phyloP scores from a whole-genome alignment of 768 basidiomycete species.

The Podaxis sp. region DNA sequence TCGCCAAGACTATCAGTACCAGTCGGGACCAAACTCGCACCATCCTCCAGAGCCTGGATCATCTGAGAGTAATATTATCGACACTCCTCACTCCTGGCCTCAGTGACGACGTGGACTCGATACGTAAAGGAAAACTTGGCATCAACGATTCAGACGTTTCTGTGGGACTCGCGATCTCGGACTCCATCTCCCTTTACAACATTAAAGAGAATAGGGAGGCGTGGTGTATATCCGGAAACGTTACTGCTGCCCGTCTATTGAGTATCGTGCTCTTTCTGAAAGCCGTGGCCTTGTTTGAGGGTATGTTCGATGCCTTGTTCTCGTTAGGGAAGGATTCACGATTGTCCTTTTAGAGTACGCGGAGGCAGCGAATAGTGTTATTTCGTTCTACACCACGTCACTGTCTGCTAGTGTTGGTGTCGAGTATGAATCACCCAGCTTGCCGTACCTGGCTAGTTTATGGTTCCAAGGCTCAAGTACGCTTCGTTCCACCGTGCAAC shows the following conservation, averaged over 20 bases:
- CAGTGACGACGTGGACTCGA: slow-evolving; percentile 65
- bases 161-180: slow-evolving; percentile 53
- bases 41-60: slow-evolving; percentile 47
- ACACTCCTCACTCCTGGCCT: slow-evolving; percentile 67
- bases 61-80: slow-evolving; percentile 61
- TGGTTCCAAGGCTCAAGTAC: slow-evolving; percentile 79
- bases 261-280: slow-evolving; percentile 67
- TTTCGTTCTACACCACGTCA: slow-evolving; percentile 78
- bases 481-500: slow-evolving; percentile 16
- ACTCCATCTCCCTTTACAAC: slow-evolving; percentile 40
- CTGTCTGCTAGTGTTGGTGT: slow-evolving; percentile 60
- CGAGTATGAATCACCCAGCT: slow-evolving; percentile 62
- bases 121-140: slow-evolving; percentile 60
- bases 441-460: slow-evolving; percentile 67
- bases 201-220: slow-evolving; percentile 34
- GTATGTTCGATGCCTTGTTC: slow-evolving; percentile 26
- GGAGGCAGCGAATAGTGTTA: slow-evolving; percentile 68
- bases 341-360: slow-evolving; percentile 54
- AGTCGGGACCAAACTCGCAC: slow-evolving; percentile 38
- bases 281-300: slow-evolving; percentile 71
- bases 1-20: slow-evolving; percentile 52
- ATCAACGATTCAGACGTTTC: slow-evolving; percentile 35
- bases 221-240: slow-evolving; percentile 74
- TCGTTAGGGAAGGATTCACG: background rate
- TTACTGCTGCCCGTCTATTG: slow-evolving; percentile 70